Percentiles rank a stretch among this genome's conserved stretches.
Evolutionary conservation across 495 filamentous ascomycete genomes (phyloP).

Genomic region (Podospora didyma): DNA sequence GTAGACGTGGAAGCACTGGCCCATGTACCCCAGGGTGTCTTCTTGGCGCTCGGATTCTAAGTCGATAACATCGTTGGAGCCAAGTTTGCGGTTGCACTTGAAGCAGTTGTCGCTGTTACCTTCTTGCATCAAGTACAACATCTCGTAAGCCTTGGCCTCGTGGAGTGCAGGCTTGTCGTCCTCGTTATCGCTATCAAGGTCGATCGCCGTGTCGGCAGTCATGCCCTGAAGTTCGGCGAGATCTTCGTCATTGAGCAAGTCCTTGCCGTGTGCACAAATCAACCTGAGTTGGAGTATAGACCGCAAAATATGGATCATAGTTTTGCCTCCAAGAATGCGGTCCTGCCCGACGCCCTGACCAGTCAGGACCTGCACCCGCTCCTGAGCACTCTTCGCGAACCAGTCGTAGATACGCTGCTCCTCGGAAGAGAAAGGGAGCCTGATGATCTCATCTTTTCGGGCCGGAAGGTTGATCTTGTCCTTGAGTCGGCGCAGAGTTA

Average conservation of each 20-base stretch:
- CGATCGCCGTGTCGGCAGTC: conserved; percentile 75
- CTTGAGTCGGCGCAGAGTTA: conserved; percentile 89
- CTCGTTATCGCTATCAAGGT: conserved; percentile 72
- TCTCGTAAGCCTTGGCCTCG: conserved; percentile 72
- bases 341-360: conserved; percentile 39
- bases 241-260: conserved; percentile 79
- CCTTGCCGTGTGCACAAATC: conserved; percentile 86
- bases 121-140: conserved; percentile 76
- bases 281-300: conserved; percentile 86
- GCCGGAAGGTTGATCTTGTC: conserved; percentile 80
- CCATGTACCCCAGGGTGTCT: conserved; percentile 69
- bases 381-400: conserved; percentile 50
- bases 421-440: conserved; percentile 50
- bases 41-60: conserved; percentile 54
- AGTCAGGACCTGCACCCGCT: conserved; percentile 49
- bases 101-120: conserved; percentile 67
- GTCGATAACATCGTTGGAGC: conserved; percentile 45
- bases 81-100: conserved; percentile 62
- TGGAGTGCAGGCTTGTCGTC: conserved; percentile 48
- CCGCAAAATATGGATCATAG: conserved; percentile 84
- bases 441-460: conserved; percentile 66
- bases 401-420: conserved; percentile 54
- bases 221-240: conserved; percentile 72
- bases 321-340: conserved; percentile 69
- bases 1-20: conserved; percentile 77